Evolutionary conservation across 305 asterid genomes (phyloP).

Genomic region (Ilex paraguariensis): DNA sequence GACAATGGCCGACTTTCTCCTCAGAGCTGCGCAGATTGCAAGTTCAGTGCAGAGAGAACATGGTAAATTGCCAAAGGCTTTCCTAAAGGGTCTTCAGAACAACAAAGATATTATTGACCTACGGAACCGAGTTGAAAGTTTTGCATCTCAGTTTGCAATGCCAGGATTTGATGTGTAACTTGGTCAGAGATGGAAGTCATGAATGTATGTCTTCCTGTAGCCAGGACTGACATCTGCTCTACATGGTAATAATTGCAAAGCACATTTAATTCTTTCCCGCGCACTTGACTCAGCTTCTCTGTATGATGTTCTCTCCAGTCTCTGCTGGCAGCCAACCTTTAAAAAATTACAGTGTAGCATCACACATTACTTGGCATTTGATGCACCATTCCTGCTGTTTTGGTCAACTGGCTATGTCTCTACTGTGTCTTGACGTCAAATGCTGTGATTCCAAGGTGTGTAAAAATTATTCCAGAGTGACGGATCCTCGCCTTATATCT

Average conservation of each 20-base stretch:
- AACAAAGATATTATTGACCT: constrained; percentile 70
- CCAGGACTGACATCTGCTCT: constrained; percentile 1
- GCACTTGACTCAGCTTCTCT: neutral
- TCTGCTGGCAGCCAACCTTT: neutral
- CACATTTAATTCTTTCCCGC: neutral
- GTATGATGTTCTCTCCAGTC: neutral
- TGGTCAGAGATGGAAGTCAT: neutral
- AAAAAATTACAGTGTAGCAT: too few species aligned
- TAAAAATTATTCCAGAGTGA: too few species aligned
- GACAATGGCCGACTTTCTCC: constrained; percentile 66
- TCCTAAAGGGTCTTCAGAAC: constrained; percentile 58
- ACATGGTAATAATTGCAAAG: neutral
- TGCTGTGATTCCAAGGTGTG: too few species aligned
- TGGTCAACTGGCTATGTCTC: too few species aligned
- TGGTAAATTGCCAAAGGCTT: constrained; percentile 54
- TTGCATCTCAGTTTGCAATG: constrained; percentile 70
- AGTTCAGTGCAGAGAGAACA: constrained; percentile 66
- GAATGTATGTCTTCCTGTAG: neutral
- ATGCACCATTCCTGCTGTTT: too few species aligned
- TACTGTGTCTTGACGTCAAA: too few species aligned
- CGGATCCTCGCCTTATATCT: too few species aligned
- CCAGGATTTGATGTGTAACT: constrained; percentile 66
- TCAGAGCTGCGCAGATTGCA: constrained; percentile 62
- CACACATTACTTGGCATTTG: too few species aligned
- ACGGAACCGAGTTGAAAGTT: constrained; percentile 47